phyloP scores from a whole-genome alignment of 2,329 filamentous ascomycete genomes.

The Pestalotiopsis sp. region DNA sequence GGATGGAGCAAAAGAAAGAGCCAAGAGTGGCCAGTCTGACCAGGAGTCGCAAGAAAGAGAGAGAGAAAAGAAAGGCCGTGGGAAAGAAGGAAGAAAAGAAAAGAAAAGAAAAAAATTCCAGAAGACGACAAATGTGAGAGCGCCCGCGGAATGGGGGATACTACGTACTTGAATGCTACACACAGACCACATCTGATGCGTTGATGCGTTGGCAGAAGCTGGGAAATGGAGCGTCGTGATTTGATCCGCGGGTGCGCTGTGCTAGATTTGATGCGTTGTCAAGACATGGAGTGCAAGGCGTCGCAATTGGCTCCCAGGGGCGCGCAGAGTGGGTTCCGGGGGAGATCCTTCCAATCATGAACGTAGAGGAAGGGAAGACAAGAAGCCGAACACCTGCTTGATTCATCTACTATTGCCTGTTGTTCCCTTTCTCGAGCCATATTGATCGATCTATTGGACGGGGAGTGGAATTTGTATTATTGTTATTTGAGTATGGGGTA shows the following conservation, averaged over 20 bases:
- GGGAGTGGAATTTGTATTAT: too few relatives aligned
- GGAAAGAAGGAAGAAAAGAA: constrained; percentile 17
- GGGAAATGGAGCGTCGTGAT: constrained; percentile 19
- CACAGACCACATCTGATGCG: constrained; percentile 36
- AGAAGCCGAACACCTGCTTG: too few relatives aligned
- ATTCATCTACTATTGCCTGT: too few relatives aligned
- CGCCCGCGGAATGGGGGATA: constrained; percentile 19
- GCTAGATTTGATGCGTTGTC: constrained; percentile 22
- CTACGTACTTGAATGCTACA: constrained; percentile 29
- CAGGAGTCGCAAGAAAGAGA: neutral
- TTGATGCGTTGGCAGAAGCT: constrained; percentile 37
- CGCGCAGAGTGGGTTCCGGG: constrained; percentile 6
- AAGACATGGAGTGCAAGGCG: constrained; percentile 4
- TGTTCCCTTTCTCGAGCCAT: constrained; percentile 15
- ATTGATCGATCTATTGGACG: too few relatives aligned
- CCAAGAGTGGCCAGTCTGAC: neutral
- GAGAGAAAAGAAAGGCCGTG: constrained; percentile 9
- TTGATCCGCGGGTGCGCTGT: constrained; percentile 27
- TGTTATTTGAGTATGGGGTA: too few relatives aligned
- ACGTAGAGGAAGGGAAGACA: neutral
- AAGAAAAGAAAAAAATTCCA: neutral
- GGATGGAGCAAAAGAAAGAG: neutral
- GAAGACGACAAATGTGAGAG: constrained; percentile 19
- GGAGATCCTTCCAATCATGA: constrained; percentile 4
- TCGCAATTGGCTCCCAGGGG: constrained; percentile 27